phyloP scores from a whole-genome alignment of 1,284 basidiomycete species.

The Malassezia japonica region DNA sequence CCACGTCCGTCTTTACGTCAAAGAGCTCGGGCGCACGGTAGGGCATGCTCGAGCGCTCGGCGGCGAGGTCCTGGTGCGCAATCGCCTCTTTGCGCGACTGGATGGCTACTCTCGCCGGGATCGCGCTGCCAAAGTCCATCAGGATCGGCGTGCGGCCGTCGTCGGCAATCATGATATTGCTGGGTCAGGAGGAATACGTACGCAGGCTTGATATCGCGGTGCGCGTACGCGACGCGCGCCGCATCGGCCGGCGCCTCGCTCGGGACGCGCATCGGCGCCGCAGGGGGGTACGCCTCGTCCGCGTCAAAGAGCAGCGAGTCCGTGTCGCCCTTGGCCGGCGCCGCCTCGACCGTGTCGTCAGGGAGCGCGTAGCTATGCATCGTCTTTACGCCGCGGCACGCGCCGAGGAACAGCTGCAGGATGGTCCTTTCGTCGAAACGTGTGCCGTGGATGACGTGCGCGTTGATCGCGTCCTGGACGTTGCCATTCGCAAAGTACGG shows the following conservation, averaged over 20 bases:
- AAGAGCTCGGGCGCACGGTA: conserved; percentile 49
- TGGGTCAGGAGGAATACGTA: conserved; percentile 50
- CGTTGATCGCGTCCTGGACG: conserved; percentile 86
- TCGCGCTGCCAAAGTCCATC: conserved; percentile 93
- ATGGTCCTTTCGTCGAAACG: conserved; percentile 80
- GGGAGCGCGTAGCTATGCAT: conserved; percentile 61
- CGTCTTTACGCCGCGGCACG: conserved; percentile 80
- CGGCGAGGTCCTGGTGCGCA: conserved; percentile 44
- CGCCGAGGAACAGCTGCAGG: conserved; percentile 79
- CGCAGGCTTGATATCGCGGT: conserved; percentile 94
- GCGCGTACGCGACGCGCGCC: conserved; percentile 68
- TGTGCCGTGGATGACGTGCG: conserved; percentile 70
- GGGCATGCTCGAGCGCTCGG: conserved; percentile 46
- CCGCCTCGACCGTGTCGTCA: conserved; percentile 18
- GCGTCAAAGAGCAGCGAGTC: conserved; percentile 26
- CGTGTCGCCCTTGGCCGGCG: conserved; percentile 18
- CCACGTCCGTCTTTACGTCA: conserved; percentile 45
- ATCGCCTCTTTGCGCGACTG: conserved; percentile 70
- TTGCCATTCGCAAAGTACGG: conserved; percentile 75
- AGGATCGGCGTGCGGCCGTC: conserved; percentile 67
- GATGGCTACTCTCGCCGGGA: conserved; percentile 67
- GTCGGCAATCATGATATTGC: conserved; percentile 88
- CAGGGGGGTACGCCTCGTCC: conserved; percentile 40
- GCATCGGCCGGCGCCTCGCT: conserved; percentile 42
- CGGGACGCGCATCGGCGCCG: conserved; percentile 50